phyloP scores from a whole-genome alignment of 345 rosid genomes.

The Theobroma cacao region DNA sequence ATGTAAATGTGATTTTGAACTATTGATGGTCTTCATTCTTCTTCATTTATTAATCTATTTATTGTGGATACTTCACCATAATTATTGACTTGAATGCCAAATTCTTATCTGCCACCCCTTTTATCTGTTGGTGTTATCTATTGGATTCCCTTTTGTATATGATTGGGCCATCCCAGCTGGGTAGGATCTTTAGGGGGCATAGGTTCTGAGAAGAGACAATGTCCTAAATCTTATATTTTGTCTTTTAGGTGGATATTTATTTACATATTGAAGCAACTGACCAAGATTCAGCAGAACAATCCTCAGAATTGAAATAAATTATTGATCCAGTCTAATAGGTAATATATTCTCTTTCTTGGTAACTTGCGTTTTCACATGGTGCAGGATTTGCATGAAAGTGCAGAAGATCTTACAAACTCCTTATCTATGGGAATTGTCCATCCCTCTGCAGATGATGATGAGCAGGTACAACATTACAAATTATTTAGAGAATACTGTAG shows the following conservation, averaged over 20 bases:
- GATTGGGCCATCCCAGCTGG: not conserved
- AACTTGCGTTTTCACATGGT: slow-evolving; percentile 10
- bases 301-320: slow-evolving; percentile 4
- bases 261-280: slow-evolving; percentile 3
- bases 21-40: not conserved
- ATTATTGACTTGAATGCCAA: not conserved
- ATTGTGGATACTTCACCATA: not conserved
- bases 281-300: slow-evolving; percentile 4
- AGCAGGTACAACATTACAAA: slow-evolving; percentile 37
- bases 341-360: not conserved
- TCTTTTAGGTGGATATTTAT: slow-evolving; percentile 13
- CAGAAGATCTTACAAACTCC: slow-evolving; percentile 34
- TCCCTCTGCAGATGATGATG: slow-evolving; percentile 59
- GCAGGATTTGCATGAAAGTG: slow-evolving; percentile 45
- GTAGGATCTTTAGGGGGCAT: not conserved
- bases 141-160: not conserved
- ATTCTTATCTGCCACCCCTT: not conserved
- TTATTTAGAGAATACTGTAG: not conserved
- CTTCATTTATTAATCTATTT: not conserved
- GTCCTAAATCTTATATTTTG: not conserved
- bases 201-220: not conserved
- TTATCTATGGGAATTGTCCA: slow-evolving; percentile 39
- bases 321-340: not conserved
- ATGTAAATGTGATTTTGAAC: not conserved
- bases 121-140: not conserved